Conservation (phyloP, 192 early-diverging fungal genomes). For the Entophlyctis luteolus region DNA sequence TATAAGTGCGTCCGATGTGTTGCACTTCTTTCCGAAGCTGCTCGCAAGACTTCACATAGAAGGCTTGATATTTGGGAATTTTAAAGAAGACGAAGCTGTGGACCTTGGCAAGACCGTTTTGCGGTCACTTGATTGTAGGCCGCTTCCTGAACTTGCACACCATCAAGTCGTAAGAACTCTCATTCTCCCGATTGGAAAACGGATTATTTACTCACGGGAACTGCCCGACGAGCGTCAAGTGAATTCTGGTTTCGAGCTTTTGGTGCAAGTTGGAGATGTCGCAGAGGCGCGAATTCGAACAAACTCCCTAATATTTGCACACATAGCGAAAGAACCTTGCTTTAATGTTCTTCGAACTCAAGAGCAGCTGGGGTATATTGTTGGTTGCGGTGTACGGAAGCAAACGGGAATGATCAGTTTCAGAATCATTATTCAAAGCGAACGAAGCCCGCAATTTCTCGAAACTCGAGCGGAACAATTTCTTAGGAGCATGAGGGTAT, state of each 20-base stretch:
- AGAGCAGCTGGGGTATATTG: conserved; percentile 68
- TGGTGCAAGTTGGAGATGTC: conserved; percentile 73
- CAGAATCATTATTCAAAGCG: conserved; percentile 83
- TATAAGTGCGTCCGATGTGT: conserved; percentile 69
- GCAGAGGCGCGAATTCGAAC: conserved; percentile 62
- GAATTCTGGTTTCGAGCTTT: conserved; percentile 86
- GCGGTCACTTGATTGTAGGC: conserved; percentile 53
- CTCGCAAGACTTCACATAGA: conserved; percentile 69
- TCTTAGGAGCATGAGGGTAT: conserved; percentile 52
- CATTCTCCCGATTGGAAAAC: conserved; percentile 40
- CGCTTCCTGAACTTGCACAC: conserved; percentile 51
- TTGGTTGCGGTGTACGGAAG: conserved; percentile 68
- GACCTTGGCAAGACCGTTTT: conserved; percentile 58
- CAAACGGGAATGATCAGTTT: conserved; percentile 73
- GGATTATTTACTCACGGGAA: background rate
- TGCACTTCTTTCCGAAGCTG: conserved; percentile 70
- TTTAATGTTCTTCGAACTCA: conserved; percentile 94
- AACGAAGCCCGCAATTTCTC: conserved; percentile 74
- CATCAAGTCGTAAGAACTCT: conserved; percentile 53
- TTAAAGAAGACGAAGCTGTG: conserved; percentile 56
- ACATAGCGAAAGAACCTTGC: conserved; percentile 82
- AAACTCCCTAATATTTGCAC: conserved; percentile 66
- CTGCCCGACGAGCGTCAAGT: conserved; percentile 76
- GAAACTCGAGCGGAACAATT: conserved; percentile 78
- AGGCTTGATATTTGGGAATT: conserved; percentile 86